Base-by-base conservation (phyloP, 2,329 filamentous ascomycete species). In the Xylaria arbuscula region DNA sequence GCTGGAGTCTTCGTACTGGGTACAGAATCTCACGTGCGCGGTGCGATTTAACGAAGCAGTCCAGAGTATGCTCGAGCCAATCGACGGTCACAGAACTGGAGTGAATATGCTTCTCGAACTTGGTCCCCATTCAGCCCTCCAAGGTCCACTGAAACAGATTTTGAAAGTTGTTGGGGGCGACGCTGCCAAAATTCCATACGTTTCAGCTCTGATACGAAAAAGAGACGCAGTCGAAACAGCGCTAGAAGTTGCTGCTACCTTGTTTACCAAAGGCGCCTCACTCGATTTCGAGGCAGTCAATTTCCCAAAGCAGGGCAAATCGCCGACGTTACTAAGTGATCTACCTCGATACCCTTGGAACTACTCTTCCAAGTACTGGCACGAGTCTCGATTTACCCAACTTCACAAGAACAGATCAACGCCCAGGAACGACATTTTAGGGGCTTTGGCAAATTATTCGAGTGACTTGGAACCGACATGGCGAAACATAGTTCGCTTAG, bases 91-190 rank as follows among this genome's bases (percentile, higher is more conserved):
- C 71, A 77, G 75, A 62, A 79, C 80, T 3, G 80, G 79, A 34
- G 80, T 83, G 28, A 81, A 82, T 61, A 78, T 82, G 75, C 76
- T 84, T 24, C 72, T 86, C n/a, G 85, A 87, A 72, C 73, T 86
- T 9, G 85, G 85, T 0, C 84, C 85, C 0, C 84, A 86, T 71
- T 79, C 83, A 4, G 84, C 83, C 2, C 78, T 87, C 1, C 80
- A 83, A 57, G 84, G 85, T 0, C 84, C 84, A 0, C 79, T 86
- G 64, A 84, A 85, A 74, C 83, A 86, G 75, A 85, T 85, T 17
- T 74, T 85, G 32, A 84, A 85, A 70, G 76, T 76, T 1, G 79
- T 83, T 8, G 81, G 82, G 48, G 78, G 79, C 3, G 79, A 81
- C 42, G 80, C 81, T 0, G 78, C 79, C 51, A 83, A 83, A 67